Evolutionary conservation across 805 yeast species (phyloP).

Genomic region (Myxozyma vanderwaltii): DNA sequence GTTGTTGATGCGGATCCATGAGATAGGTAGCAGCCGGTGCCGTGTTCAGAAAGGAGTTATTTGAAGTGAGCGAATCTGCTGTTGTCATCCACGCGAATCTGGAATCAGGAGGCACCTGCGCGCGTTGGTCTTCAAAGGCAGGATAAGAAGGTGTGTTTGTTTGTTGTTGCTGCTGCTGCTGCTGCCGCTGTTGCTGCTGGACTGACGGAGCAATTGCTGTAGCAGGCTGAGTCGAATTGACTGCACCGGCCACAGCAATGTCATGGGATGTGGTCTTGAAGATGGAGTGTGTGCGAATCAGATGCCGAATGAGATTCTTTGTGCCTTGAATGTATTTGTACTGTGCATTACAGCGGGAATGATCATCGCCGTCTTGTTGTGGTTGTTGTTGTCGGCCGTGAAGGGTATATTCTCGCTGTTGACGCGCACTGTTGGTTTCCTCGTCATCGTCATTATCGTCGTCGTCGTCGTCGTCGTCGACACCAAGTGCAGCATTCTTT

Average conservation of each 20-base stretch:
- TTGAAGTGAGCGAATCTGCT: slow-evolving; percentile 16
- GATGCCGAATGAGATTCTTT: slow-evolving; percentile 33
- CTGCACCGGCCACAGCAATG: slow-evolving; percentile 9
- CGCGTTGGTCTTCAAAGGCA: slow-evolving; percentile 20
- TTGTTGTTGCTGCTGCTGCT: neutral
- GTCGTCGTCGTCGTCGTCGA: slow-evolving; percentile 14
- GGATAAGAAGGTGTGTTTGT: neutral
- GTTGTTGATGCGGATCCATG: slow-evolving; percentile 21
- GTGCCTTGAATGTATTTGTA: slow-evolving; percentile 34
- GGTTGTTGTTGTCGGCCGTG: neutral
- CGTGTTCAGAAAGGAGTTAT: slow-evolving; percentile 16
- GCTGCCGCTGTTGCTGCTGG: slow-evolving; percentile 2
- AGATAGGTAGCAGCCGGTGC: slow-evolving; percentile 17
- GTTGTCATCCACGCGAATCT: slow-evolving; percentile 31
- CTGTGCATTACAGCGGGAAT: slow-evolving; percentile 24
- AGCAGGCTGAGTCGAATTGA: neutral
- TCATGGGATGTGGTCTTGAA: slow-evolving; percentile 29
- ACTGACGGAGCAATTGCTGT: slow-evolving; percentile 2
- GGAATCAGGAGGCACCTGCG: slow-evolving; percentile 10
- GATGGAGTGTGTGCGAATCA: slow-evolving; percentile 26
- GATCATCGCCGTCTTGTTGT: slow-evolving; percentile 1
- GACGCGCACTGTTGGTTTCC: neutral
- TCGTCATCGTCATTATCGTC: slow-evolving; percentile 19
- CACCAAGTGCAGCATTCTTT: neutral
- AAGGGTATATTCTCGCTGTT: slow-evolving; percentile 10